phyloP scores from a whole-genome alignment of 2,329 filamentous ascomycete genomes.

The Cadophora gregata region DNA sequence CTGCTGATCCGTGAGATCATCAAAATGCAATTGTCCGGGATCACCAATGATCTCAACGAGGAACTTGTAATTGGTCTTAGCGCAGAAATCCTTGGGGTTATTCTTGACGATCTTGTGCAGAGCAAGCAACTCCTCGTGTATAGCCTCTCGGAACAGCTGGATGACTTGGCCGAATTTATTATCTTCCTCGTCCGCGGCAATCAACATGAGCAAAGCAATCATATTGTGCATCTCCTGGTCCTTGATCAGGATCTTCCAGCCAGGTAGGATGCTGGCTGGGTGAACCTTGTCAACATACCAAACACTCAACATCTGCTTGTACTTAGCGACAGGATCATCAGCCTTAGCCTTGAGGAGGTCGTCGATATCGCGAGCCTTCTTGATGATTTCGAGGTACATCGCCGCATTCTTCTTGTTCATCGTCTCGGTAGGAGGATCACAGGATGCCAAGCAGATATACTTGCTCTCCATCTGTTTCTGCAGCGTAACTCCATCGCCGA shows the following conservation, averaged over 20 bases:
- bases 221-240: slow-evolving; percentile 2
- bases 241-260: slow-evolving; percentile 1
- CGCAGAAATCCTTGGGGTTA: background rate
- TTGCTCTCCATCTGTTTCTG: slow-evolving; percentile 12
- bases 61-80: background rate
- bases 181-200: slow-evolving; percentile 12
- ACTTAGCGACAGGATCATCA: background rate
- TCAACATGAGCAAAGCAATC: slow-evolving; percentile 10
- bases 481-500: background rate
- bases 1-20: background rate
- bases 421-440: slow-evolving; percentile 2
- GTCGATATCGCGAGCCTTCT: background rate
- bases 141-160: slow-evolving; percentile 8
- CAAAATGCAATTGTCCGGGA: background rate
- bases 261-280: background rate
- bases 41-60: background rate
- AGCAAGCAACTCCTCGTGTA: background rate
- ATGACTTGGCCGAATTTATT: background rate
- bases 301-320: background rate
- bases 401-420: slow-evolving; percentile 4
- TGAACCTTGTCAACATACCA: background rate
- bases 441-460: background rate
- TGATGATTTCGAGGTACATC: background rate
- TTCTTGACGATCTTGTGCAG: background rate
- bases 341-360: background rate